Percentiles rank a stretch among this genome's conserved stretches.
These are phyloP conservation scores for Sarocladiaceae sp. DNA, from an alignment of 2,329 filamentous ascomycete genomes.

Conservation along the genomic window DNA sequence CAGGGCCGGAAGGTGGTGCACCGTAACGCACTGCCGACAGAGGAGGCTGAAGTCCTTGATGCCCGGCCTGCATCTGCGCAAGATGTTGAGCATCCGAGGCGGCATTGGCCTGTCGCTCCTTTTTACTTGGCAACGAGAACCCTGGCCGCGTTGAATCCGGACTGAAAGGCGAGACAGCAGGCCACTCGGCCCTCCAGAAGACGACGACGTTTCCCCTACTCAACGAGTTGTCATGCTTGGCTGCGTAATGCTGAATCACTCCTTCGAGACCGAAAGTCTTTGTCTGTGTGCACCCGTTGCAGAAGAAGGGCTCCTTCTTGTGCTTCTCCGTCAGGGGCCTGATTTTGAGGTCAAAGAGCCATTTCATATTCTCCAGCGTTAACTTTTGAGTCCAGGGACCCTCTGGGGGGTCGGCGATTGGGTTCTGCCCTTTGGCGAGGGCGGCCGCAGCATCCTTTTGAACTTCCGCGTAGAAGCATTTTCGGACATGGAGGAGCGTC, in stretches of 20 bases:
- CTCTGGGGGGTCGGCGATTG: slow-evolving; percentile 40
- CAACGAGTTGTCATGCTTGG: slow-evolving; percentile 68
- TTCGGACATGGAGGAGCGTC: slow-evolving; percentile 60
- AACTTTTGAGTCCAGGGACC: slow-evolving; percentile 55
- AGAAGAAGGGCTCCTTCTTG: slow-evolving; percentile 69
- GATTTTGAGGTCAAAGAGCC: slow-evolving; percentile 73
- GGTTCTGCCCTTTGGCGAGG: slow-evolving; percentile 37
- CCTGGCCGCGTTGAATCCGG: slow-evolving; percentile 43
- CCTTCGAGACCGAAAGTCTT: slow-evolving; percentile 73
- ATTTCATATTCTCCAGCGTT: slow-evolving; percentile 80
- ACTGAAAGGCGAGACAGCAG: slow-evolving; percentile 65
- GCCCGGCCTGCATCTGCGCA: slow-evolving; percentile 1
- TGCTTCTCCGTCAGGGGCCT: slow-evolving; percentile 60
- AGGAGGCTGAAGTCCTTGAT: slow-evolving; percentile 23
- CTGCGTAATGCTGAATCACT: slow-evolving; percentile 75
- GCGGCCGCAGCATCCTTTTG: slow-evolving; percentile 44
- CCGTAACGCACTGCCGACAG: slow-evolving; percentile 43
- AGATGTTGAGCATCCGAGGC: no score
- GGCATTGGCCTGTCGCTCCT: not conserved
- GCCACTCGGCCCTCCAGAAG: slow-evolving; percentile 78
- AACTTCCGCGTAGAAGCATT: slow-evolving; percentile 58
- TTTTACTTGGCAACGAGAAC: slow-evolving; percentile 9
- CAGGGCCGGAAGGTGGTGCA: no score
- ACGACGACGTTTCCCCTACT: slow-evolving; percentile 68
- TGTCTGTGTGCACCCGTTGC: slow-evolving; percentile 59